Evolutionary conservation across 345 rosid genomes (phyloP), one percentile per base, ranked within the genome.

Genomic region (Orychophragmus violaceus): DNA sequence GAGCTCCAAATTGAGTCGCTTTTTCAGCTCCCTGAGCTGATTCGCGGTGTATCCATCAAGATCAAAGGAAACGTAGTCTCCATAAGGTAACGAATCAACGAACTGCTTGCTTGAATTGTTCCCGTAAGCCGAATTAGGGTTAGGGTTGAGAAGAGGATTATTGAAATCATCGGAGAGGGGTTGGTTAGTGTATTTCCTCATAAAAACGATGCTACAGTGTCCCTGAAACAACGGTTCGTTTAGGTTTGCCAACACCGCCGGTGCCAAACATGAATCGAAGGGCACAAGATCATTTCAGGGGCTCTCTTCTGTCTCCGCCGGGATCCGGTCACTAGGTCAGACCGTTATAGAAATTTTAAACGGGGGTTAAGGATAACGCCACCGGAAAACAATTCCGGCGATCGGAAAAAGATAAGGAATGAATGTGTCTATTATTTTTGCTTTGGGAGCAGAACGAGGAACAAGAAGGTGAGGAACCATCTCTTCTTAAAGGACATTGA

Each of bases 11-110:
- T 71, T 55, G 18, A 86, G 59, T 3, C 80, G 86, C 49, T 56
- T 74, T 77, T 84, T 84, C 3, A 86, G 75, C 82, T 84, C 91
- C 62, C 25, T 78, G 29, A 82, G 83, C 53, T 79, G 78, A 63
- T 62, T 76, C 7, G 81, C 64, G 30, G 77, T 73, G 16, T 87
- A 84, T 0, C 84, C 85, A 8, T 85, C 85, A 48, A 84, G 80
- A n/a, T 84, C 85, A 1, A 83, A 80, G 3, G 88, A 84, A 5
- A 83, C 81, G 0, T 85, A 78, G 44, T 77, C 81, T 22, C 80
- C 77, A 5, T 68, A 66, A 5, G 57, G 72, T 3, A 80, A 85
- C 0, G 72, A 74, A 22, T 75, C 83, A 29, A 85, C 85, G 1
- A 78, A 61, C 8, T 62, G 56, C 5, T 70, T 52, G 55, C 33